phyloP scores from a whole-genome alignment of 1,284 basidiomycete genomes.

The Meira miltonrushii region DNA sequence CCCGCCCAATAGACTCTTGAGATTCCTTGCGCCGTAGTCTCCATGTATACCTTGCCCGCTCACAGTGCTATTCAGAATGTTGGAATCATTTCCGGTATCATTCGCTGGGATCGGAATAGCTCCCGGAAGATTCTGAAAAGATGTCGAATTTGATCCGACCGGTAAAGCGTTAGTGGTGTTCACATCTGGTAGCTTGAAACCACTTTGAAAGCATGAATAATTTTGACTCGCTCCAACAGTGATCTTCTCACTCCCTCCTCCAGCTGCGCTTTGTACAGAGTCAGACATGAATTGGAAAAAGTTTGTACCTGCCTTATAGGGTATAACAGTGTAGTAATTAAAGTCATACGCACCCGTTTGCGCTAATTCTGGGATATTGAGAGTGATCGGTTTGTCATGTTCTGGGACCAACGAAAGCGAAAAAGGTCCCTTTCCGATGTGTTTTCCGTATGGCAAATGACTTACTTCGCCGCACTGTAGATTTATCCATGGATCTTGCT shows the following conservation, averaged over 20 bases:
- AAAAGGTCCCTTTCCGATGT: constrained; percentile 32
- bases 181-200: constrained; percentile 13
- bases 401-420: constrained; percentile 32
- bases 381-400: constrained; percentile 20
- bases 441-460: too few relatives aligned
- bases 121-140: constrained; percentile 25
- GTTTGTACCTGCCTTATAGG: constrained; percentile 27
- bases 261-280: constrained; percentile 25
- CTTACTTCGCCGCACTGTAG: too few relatives aligned
- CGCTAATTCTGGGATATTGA: constrained; percentile 20
- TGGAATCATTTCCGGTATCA: too few relatives aligned
- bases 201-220: constrained; percentile 16
- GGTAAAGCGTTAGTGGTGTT: constrained; percentile 16
- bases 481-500: too few relatives aligned
- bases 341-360: constrained; percentile 27
- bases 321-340: constrained; percentile 19
- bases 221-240: constrained; percentile 18
- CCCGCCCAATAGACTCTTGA: constrained; percentile 33
- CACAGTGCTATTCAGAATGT: too few relatives aligned
- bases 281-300: constrained; percentile 32
- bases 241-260: constrained; percentile 26
- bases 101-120: constrained; percentile 20
- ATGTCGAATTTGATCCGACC: constrained; percentile 16
- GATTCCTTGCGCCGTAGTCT: too few relatives aligned
- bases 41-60: too few relatives aligned